phyloP scores from a whole-genome alignment of 2,329 filamentous ascomycete species.

The Penicillium sp. region DNA sequence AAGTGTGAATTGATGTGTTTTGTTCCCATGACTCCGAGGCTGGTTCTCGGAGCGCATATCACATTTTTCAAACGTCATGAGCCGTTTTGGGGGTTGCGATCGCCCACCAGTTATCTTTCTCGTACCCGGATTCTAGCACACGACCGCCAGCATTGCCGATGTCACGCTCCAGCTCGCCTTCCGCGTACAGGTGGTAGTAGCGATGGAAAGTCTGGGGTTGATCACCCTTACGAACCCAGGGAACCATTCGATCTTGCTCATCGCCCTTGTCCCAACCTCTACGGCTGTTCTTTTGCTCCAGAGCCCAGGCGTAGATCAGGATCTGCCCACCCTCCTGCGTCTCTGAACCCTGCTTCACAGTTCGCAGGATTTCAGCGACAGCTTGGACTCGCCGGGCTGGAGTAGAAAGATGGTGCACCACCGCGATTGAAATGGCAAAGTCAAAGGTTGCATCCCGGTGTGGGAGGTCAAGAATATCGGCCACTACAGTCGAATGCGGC shows the following conservation, averaged over 20 bases:
- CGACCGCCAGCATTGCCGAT: constrained; percentile 69
- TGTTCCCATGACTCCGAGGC: constrained; percentile 25
- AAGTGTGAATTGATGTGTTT: constrained; percentile 5
- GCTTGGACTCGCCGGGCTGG: constrained; percentile 68
- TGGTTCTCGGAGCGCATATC: constrained; percentile 29
- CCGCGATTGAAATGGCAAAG: constrained; percentile 91
- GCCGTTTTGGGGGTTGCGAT: constrained; percentile 51
- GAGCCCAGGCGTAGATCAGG: constrained; percentile 89
- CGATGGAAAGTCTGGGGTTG: constrained; percentile 66
- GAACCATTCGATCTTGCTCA: constrained; percentile 89
- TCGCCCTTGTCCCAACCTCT: constrained; percentile 83
- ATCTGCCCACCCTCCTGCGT: constrained; percentile 57
- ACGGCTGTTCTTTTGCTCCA: constrained; percentile 84
- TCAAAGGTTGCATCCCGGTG: constrained; percentile 68
- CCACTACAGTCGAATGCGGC: constrained; percentile 69
- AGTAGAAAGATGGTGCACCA: constrained; percentile 90
- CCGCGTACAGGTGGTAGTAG: constrained; percentile 90
- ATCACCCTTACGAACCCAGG: constrained; percentile 72
- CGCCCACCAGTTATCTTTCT: constrained; percentile 98
- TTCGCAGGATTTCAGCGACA: constrained; percentile 67
- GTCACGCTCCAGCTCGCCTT: constrained; percentile 82
- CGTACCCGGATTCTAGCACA: constrained; percentile 80
- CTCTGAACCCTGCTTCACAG: constrained; percentile 48
- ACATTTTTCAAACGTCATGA: constrained; percentile 12
- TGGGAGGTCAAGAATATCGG: constrained; percentile 79